Conservation (phyloP, 2,329 filamentous ascomycete genomes). For the Diaporthe amygdali region DNA sequence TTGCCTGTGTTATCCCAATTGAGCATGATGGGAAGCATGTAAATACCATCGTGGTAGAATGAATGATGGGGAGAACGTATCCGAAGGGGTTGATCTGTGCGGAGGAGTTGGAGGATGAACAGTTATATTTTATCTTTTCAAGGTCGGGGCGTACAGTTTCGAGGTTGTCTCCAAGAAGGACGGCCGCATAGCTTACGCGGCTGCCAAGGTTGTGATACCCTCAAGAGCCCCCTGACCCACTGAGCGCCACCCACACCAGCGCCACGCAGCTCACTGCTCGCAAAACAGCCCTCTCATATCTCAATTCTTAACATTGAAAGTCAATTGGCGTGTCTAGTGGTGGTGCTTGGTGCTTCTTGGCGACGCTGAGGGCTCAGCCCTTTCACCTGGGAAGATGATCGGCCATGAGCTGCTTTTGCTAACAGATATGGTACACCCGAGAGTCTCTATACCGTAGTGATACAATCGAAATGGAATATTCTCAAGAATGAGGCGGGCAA, state of each 20-base stretch:
- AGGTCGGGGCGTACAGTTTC: not conserved
- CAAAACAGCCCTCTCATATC: not conserved
- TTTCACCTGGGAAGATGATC: not conserved
- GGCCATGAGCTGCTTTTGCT: not conserved
- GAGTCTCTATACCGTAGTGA: not conserved
- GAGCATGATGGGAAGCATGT: not conserved
- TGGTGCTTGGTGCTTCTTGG: not conserved
- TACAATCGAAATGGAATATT: not conserved
- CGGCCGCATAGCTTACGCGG: not conserved
- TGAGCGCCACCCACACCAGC: not conserved
- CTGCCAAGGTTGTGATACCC: conserved; percentile 1
- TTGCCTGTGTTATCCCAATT: not conserved
- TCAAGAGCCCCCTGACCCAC: conserved; percentile 3
- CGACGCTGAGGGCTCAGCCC: not conserved
- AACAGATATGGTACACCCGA: not conserved
- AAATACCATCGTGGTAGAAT: not conserved
- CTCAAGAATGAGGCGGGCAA: not conserved
- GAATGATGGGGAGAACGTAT: not conserved
- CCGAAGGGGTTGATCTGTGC: not conserved
- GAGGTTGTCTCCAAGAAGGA: not conserved
- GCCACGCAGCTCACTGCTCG: not conserved
- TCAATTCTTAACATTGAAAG: too few relatives aligned
- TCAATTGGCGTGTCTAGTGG: not conserved
- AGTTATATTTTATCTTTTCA: not conserved
- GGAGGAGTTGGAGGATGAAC: not conserved